Evolutionary conservation across 2,329 filamentous ascomycete species (phyloP).

Genomic region (Nakataea oryzae): DNA sequence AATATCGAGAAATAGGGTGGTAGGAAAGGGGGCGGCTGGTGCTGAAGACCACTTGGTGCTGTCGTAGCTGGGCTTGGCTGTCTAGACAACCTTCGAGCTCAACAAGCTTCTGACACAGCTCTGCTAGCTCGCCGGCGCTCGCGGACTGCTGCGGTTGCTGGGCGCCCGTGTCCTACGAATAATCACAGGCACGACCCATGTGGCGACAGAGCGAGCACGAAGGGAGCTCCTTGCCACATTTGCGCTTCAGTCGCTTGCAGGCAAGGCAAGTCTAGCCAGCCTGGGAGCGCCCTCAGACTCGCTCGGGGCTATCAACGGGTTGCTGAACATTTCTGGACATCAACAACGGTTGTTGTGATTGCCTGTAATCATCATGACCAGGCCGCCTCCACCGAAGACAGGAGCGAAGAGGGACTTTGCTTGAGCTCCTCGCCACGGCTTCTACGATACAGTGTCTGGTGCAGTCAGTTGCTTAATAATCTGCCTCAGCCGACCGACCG

Average conservation of each 20-base stretch:
- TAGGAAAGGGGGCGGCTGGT: constrained; percentile 23
- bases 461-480: too few relatives aligned
- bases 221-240: constrained; percentile 39
- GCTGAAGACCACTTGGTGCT: constrained; percentile 11
- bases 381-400: too few relatives aligned
- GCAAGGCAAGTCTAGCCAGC: constrained; percentile 14
- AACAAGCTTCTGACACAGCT: constrained; percentile 22
- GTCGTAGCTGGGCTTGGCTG: background rate
- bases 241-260: constrained; percentile 33
- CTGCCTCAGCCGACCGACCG: too few relatives aligned
- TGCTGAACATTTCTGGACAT: background rate
- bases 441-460: background rate
- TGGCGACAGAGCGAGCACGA: constrained; percentile 33
- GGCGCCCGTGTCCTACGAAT: constrained; percentile 8
- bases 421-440: too few relatives aligned
- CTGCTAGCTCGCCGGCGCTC: constrained; percentile 26
- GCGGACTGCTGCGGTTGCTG: constrained; percentile 20
- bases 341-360: too few relatives aligned
- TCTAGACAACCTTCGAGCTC: constrained; percentile 26
- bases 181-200: constrained; percentile 29
- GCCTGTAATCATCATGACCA: too few relatives aligned
- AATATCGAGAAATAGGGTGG: constrained; percentile 31
- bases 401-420: too few relatives aligned
- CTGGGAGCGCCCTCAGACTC: constrained; percentile 1
- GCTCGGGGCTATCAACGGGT: too few relatives aligned